These are phyloP conservation scores for Leucocoprinus leucothites DNA, from an alignment of 768 basidiomycete genomes.

Conservation along the genomic window DNA sequence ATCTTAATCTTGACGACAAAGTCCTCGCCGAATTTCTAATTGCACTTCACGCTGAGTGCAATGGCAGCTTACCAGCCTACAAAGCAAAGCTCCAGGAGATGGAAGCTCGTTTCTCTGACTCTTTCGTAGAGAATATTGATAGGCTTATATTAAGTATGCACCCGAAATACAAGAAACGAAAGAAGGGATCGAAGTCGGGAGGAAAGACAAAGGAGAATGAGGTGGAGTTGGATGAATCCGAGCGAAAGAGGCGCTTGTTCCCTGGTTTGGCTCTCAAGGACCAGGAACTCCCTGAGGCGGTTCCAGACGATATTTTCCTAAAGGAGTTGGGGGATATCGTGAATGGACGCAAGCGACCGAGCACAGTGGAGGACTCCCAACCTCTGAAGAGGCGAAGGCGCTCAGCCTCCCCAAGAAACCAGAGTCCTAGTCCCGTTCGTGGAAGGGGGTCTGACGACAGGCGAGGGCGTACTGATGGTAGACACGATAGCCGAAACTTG, in stretches of 20 bases:
- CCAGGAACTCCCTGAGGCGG: constrained; percentile 56
- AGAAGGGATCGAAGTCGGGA: constrained; percentile 29
- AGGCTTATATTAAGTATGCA: constrained; percentile 93
- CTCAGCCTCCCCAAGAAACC: constrained; percentile 46
- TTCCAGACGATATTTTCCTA: constrained; percentile 77
- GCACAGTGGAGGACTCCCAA: constrained; percentile 28
- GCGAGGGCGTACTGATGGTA: constrained; percentile 31
- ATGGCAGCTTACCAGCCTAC: constrained; percentile 72
- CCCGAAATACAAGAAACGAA: constrained; percentile 87
- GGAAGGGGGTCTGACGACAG: constrained; percentile 47
- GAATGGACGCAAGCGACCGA: constrained; percentile 55
- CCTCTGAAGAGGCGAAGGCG: constrained; percentile 61
- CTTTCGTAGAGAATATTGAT: constrained; percentile 90
- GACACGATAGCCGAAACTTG: constrained; percentile 37
- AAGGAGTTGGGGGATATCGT: constrained; percentile 91
- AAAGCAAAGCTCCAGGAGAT: constrained; percentile 72
- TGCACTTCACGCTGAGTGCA: constrained; percentile 79
- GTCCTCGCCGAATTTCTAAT: constrained; percentile 95
- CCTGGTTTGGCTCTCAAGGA: constrained; percentile 87
- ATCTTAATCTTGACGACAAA: constrained; percentile 84
- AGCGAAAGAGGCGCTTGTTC: constrained; percentile 82
- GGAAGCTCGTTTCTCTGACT: constrained; percentile 84
- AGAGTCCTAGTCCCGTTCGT: constrained; percentile 60
- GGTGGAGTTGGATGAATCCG: constrained; percentile 51
- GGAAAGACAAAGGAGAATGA: constrained; percentile 32